Evolutionary conservation across 768 basidiomycete genomes (phyloP), one percentile per base, ranked within the genome.

Genomic region (Amylocystis lapponica): DNA sequence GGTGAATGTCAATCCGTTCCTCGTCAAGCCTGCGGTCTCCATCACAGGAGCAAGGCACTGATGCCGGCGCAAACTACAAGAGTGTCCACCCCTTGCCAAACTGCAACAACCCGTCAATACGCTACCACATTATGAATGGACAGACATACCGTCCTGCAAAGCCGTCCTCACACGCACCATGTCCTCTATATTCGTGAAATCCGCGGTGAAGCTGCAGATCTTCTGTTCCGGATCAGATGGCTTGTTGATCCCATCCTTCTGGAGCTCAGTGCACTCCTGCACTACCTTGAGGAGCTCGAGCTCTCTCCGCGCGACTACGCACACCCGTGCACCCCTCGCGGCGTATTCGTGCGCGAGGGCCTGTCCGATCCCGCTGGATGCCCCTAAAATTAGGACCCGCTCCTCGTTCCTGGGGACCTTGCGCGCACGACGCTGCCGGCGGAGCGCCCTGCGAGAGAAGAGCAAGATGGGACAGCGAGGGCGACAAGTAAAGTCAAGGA

Each of bases 11-110:
- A 56, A 53, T 43, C 64, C 64, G 19, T 54, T 47, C 48, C 63
- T 54, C 36, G 74, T 64, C 0, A 76, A 66, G 2, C 82, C 84
- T 13, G 86, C 83, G 9, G 89, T 63, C 2, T 77, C 74, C 60
- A 93, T 69, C 20, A 95, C 66, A 0, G 91, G 85, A 76, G 79
- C 3, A 92, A 68, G 10, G 90, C 82, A 1, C 88, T 88, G 0
- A 93, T 86, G 3, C 93, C 93, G 3, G 91, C 90, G 25, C 78
- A 74, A 27, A 95, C 76, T 23, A 91, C 66, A 5, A 95, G 57
- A 0, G 92, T 95, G 60, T 95, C 92, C 1, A 94, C 51, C 13
- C 90, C 87, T 1, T 65, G 67, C 89, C 90, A 93, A 50, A 70
- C 92, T 94, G 48, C 2, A 45, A n/a, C n/a, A n/a, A n/a, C 30